These are phyloP conservation scores for Trypanosoma conorhini DNA, from an alignment of 208 protist genomes.

Conservation along the genomic window DNA sequence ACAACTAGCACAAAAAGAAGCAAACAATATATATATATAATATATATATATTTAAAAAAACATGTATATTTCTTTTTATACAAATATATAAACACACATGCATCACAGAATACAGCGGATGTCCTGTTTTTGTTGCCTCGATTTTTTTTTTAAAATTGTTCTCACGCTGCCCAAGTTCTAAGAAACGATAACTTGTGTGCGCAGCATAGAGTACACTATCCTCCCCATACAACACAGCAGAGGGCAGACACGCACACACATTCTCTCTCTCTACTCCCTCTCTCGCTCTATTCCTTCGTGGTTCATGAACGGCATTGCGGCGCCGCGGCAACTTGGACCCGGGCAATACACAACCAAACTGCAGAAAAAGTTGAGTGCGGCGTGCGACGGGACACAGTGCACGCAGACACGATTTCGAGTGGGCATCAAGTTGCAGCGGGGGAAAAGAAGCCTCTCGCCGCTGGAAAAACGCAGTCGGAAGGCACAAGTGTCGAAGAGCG, in stretches of 20 bases:
- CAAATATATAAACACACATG: not conserved
- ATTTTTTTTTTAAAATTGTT: too few species aligned
- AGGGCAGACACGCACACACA: not conserved
- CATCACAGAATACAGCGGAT: not conserved
- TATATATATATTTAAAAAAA: too few species aligned
- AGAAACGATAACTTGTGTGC: not conserved
- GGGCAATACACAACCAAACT: not conserved
- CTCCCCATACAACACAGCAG: not conserved
- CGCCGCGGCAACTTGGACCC: not conserved
- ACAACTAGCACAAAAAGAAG: constrained; percentile 13
- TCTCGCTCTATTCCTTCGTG: not conserved
- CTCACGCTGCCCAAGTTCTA: not conserved
- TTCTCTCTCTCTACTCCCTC: not conserved
- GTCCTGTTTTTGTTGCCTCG: not conserved
- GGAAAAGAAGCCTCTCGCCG: not conserved
- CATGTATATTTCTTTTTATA: too few species aligned
- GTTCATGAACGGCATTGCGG: not conserved
- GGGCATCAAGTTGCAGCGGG: not conserved
- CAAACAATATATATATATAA: not conserved
- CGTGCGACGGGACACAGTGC: not conserved
- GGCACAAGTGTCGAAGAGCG: not conserved
- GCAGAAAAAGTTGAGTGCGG: not conserved
- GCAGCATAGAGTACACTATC: not conserved
- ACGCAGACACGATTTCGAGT: not conserved
- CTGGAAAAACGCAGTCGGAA: not conserved